Evolutionary conservation across 768 basidiomycete species (phyloP), one percentile per base, ranked within the genome.

Genomic region (Mrakia blollopis): DNA sequence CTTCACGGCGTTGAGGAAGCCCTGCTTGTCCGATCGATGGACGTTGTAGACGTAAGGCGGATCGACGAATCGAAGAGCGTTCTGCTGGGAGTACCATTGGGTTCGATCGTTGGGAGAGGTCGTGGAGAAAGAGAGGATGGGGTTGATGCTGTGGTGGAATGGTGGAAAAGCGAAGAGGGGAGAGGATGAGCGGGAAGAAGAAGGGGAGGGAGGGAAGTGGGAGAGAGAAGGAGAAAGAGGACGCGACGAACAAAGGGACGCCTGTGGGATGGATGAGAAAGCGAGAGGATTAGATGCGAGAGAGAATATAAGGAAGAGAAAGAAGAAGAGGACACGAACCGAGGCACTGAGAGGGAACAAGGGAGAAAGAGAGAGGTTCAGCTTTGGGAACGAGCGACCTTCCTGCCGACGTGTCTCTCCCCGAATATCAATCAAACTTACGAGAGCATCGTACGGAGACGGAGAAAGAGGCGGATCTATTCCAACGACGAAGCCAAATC

Each of bases 41-140:
- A 74, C 73, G 60, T 74, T 62, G 63, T 74, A 74, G 1, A 74
- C 73, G 61, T 37, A 61, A 4, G 73, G 73, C 10, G 73, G 60
- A 23, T 74, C 47, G 63, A 62, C 10, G 37, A 28, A 39, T 1
- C 62, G 28, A 21, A 74, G 57, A 6, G 32, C 35, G n/a, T 74
- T 67, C 13, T 72, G 72, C 30, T 74, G 73, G 32, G 63, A 37
- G 41, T 74, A 74, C 73, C 73, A 74, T 16, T 41, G 35, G 37
- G 47, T 21, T 25, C 73, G 60, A 18, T 44, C 23, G 25, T 14
- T 28, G 11, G 73, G 73, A 11, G 63, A 9, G 39, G 16, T 28
- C 32, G 9, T 18, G 61, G 50, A 54, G 60, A 50, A 50, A 21
- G 28, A 23, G 28, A 74, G 62, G 28, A 74, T 32, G 11, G 73